Base-by-base conservation (phyloP, 768 basidiomycete genomes). In the Gyrodon lividus region DNA sequence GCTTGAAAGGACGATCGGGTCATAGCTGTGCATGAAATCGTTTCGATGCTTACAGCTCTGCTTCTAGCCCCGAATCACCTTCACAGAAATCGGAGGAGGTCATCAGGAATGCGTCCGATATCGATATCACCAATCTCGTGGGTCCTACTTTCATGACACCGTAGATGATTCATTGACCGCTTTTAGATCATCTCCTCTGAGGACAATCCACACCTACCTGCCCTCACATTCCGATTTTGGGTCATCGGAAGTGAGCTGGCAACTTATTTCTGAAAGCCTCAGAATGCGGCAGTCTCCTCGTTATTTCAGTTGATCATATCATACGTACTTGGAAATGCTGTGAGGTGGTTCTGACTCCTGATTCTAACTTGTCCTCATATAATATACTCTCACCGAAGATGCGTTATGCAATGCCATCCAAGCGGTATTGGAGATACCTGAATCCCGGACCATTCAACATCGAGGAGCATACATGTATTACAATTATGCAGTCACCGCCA, bases 361-460 rank as follows among this genome's bases (percentile, higher is more conserved):
- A 6, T 24, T 28, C 43, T n/a, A 20, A 6, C 8, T 10, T 16
- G 16, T 1, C 20, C 12, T 17, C 13, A 35, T 16, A n/a, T n/a
- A 34, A 20, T 39, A 5, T n/a, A 41, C 20, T 26, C 16, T 2
- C 17, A 24, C 38, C 22, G 40, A 52, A 56, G 55, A 56, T 56
- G 55, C 55, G 54, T 33, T 54, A 47, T 43, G 42, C 35, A n/a
- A 43, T 56, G 47, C 55, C 55, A 19, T 54, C 47, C 8, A 49
- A 20, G 8, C 52, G 55, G 3, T 22, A 58, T 54, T 83, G 78
- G 77, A 64, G 76, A n/a, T 82, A 78, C 60, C 65, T 83, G 45
- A 84, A 84, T 59, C 83, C 82, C 4, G 81, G 82, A 0, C 79
- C 80, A 19, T 84, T 84, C 71, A 84, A 83, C 73, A 72, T 66